phyloP scores from a whole-genome alignment of 1,139 yeast species.

The Geotrichum aggregatum region DNA sequence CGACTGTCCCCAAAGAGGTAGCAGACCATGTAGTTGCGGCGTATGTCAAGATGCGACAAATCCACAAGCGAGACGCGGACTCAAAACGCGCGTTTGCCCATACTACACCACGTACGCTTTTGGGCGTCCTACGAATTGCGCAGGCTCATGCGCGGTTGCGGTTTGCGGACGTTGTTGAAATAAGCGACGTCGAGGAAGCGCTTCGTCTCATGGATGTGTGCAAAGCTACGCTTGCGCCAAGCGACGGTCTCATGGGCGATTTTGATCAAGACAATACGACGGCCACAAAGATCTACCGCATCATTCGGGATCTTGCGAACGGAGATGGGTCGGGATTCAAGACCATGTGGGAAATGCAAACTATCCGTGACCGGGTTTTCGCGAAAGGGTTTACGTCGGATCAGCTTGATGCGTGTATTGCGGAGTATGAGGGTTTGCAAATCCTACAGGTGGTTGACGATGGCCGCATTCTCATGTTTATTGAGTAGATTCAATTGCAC shows the following conservation, averaged over 20 bases:
- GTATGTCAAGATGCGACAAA: conserved; percentile 89
- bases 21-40: conserved; percentile 84
- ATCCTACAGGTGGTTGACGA: conserved; percentile 72
- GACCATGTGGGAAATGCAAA: conserved; percentile 51
- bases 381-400: conserved; percentile 81
- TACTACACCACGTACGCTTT: conserved; percentile 89
- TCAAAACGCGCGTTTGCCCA: conserved; percentile 79
- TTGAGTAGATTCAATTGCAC: conserved; percentile 20
- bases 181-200: conserved; percentile 93
- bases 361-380: conserved; percentile 62
- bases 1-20: conserved; percentile 79
- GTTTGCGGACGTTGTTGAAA: conserved; percentile 64
- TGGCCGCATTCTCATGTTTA: conserved; percentile 31
- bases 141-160: conserved; percentile 92
- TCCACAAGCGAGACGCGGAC: conserved; percentile 73
- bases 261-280: conserved; percentile 48
- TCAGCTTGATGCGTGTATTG: conserved; percentile 70
- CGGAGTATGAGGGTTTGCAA: conserved; percentile 66
- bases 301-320: conserved; percentile 52
- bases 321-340: conserved; percentile 45
- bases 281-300: conserved; percentile 57
- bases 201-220: conserved; percentile 81
- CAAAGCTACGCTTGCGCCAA: conserved; percentile 69
- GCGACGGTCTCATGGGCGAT: conserved; percentile 34
- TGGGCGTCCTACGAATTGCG: conserved; percentile 86